Percentiles rank a stretch among this genome's conserved stretches.
Evolutionary conservation across 257 asterid genomes (phyloP).

Genomic region (Nicotiana tabacum): DNA sequence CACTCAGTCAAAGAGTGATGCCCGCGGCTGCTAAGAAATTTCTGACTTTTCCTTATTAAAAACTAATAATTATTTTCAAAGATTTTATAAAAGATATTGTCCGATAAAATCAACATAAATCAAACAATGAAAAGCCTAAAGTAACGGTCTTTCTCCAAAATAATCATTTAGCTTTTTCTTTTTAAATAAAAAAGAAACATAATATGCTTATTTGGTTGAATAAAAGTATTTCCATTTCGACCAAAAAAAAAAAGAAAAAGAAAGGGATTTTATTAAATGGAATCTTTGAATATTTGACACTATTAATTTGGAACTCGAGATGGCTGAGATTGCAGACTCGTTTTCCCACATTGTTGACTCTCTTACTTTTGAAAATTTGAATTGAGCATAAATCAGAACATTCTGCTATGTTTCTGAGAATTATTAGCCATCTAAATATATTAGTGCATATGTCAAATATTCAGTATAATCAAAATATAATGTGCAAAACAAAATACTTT

Average conservation of each 20-base stretch:
- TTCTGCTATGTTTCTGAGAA: not conserved
- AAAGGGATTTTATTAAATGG: not conserved
- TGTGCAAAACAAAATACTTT: no score
- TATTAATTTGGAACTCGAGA: not conserved
- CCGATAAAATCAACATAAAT: not conserved
- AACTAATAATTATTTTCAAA: not conserved
- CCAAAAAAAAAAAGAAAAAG: not conserved
- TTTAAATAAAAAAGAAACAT: not conserved
- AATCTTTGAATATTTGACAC: not conserved
- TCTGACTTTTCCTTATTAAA: not conserved
- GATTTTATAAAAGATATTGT: not conserved
- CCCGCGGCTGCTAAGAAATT: conserved; percentile 6
- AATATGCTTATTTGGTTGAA: no score
- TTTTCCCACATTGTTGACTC: no score
- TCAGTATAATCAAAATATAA: no score
- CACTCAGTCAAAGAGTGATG: conserved; percentile 15
- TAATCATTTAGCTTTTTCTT: not conserved
- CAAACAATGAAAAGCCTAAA: not conserved
- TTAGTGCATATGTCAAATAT: no score
- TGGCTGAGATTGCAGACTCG: not conserved
- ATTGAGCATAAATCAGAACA: not conserved
- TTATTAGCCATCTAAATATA: no score
- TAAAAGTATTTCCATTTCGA: no score
- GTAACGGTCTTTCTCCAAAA: not conserved
- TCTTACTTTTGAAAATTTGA: not conserved